phyloP scores from a whole-genome alignment of 768 basidiomycete genomes.

The Jaapia argillacea region DNA sequence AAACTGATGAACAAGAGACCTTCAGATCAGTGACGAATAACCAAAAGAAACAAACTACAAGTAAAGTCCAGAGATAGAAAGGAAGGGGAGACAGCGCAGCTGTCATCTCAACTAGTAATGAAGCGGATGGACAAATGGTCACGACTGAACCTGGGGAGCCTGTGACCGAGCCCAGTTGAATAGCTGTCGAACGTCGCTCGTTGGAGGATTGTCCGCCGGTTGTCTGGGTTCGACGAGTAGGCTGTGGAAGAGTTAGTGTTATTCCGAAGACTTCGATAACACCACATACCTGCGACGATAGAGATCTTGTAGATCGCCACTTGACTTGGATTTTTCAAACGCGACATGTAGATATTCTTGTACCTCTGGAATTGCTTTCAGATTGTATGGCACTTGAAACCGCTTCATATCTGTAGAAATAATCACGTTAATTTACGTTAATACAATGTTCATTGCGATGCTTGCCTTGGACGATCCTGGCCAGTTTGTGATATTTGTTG shows the following conservation, averaged over 20 bases:
- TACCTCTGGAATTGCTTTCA: conserved; percentile 84
- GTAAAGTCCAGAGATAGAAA: no score
- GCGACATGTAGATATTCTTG: conserved; percentile 68
- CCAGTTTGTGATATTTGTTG: conserved; percentile 91
- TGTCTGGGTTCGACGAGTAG: conserved; percentile 79
- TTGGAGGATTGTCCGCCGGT: conserved; percentile 54
- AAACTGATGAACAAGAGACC: no score
- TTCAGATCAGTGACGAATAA: no score
- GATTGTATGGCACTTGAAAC: conserved; percentile 78
- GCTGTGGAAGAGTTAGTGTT: conserved; percentile 26
- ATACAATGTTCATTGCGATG: conserved; percentile 4
- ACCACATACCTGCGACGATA: conserved; percentile 69
- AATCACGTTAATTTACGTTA: background rate
- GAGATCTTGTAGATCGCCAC: conserved; percentile 77
- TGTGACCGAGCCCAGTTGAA: conserved; percentile 71
- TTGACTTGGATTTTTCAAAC: conserved; percentile 66
- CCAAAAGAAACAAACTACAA: no score
- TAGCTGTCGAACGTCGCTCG: conserved; percentile 65
- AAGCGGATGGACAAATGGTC: no score
- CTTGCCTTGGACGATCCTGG: conserved; percentile 72
- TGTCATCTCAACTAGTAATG: no score
- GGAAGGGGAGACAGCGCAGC: no score
- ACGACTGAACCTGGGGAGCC: conserved; percentile 1
- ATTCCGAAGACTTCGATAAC: background rate
- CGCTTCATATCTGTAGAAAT: conserved; percentile 70